phyloP scores from a whole-genome alignment of 1,284 basidiomycete genomes.

The Rhodotorula sp. region DNA sequence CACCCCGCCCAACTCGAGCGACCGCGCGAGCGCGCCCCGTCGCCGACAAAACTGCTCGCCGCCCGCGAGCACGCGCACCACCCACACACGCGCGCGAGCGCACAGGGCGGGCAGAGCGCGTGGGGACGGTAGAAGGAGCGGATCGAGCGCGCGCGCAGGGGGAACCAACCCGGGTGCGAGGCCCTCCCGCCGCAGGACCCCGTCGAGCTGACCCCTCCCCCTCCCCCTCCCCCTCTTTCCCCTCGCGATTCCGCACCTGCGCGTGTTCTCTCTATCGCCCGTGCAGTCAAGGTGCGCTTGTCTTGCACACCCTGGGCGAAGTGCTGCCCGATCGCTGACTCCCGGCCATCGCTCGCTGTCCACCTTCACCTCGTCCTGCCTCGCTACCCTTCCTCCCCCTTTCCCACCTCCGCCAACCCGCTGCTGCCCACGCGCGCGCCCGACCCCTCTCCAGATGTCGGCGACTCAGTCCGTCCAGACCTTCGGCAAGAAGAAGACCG shows the following conservation, averaged over 20 bases:
- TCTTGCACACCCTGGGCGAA: background rate
- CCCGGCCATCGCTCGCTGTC: background rate
- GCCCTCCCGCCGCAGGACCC: background rate
- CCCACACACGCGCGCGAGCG: too few relatives aligned
- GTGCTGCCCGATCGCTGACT: constrained; percentile 4
- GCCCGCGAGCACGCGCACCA: background rate
- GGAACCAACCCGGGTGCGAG: background rate
- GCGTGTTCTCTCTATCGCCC: too few relatives aligned
- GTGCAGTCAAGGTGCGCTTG: constrained; percentile 21
- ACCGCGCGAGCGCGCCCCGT: background rate
- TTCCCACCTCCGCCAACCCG: background rate
- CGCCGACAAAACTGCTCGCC: constrained; percentile 13
- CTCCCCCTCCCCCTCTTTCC: background rate
- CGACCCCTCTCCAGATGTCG: constrained; percentile 32
- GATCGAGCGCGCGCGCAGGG: background rate
- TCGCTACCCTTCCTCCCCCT: background rate
- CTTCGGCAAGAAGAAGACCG: constrained; percentile 99
- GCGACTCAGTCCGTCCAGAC: constrained; percentile 64
- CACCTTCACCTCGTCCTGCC: background rate
- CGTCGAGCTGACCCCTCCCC: constrained; percentile 14
- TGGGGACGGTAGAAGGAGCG: background rate
- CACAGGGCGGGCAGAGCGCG: too few relatives aligned
- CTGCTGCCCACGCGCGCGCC: background rate
- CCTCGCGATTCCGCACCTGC: too few relatives aligned
- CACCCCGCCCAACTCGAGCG: constrained; percentile 7